phyloP scores from a whole-genome alignment of 495 filamentous ascomycete genomes.

The Achaetomiella virescens region DNA sequence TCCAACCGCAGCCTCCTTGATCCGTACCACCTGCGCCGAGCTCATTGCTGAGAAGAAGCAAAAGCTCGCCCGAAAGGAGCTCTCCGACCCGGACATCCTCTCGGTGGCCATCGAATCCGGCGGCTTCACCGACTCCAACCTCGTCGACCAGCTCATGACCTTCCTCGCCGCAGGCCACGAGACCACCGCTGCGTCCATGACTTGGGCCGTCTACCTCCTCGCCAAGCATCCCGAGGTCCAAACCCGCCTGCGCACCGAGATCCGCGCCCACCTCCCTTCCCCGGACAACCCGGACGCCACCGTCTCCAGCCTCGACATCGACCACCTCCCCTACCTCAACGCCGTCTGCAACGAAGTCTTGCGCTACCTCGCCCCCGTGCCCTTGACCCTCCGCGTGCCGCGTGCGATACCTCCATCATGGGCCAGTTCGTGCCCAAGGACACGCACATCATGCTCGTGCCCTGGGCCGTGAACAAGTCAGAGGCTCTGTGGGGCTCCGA shows the following conservation, averaged over 20 bases:
- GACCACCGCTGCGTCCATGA: constrained; percentile 53
- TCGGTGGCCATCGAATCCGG: constrained; percentile 74
- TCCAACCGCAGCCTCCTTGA: constrained; percentile 49
- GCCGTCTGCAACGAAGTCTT: constrained; percentile 44
- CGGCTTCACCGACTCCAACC: constrained; percentile 69
- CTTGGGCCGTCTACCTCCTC: constrained; percentile 50
- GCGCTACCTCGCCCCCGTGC: constrained; percentile 44
- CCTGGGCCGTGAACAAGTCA: constrained; percentile 56
- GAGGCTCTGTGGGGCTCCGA: constrained; percentile 52
- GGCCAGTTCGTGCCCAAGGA: constrained; percentile 50
- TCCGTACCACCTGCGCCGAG: constrained; percentile 57
- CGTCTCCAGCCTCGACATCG: constrained; percentile 48
- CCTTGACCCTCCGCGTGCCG: constrained; percentile 57
- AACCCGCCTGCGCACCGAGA: constrained; percentile 43
- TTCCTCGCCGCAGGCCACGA: constrained; percentile 92
- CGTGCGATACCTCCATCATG: constrained; percentile 58
- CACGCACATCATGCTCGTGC: constrained; percentile 47
- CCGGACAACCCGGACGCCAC: constrained; percentile 30
- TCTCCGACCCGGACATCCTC: constrained; percentile 65
- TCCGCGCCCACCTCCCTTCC: constrained; percentile 57
- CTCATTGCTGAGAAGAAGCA: constrained; percentile 64
- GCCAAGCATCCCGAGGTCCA: constrained; percentile 45
- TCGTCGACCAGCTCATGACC: constrained; percentile 90
- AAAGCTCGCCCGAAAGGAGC: constrained; percentile 49
- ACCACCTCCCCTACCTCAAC: constrained; percentile 51